Percentiles rank a stretch among this genome's conserved stretches.
Evolutionary conservation across 768 basidiomycete genomes (phyloP).

Genomic region (Lentinula sp.): DNA sequence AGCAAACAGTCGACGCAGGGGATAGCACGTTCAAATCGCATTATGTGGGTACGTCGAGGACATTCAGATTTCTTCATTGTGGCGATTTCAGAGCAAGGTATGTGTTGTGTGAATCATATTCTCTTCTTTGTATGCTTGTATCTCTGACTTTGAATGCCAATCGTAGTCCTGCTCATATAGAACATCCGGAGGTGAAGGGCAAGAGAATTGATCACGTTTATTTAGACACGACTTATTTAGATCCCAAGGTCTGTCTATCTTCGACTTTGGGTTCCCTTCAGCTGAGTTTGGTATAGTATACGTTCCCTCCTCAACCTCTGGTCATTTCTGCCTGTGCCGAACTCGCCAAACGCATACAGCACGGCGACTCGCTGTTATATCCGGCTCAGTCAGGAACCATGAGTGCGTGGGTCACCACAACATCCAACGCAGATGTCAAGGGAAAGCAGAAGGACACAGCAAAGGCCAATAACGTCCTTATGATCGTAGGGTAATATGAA

Average conservation of each 20-base stretch:
- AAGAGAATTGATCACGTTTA: conserved; percentile 86
- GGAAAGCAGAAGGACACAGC: conserved; percentile 28
- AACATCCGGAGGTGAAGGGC: conserved; percentile 78
- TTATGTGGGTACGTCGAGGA: conserved; percentile 59
- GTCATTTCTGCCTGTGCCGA: conserved; percentile 92
- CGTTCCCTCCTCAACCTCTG: conserved; percentile 91
- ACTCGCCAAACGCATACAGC: conserved; percentile 55
- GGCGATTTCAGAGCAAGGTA: conserved; percentile 82
- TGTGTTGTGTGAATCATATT: neutral
- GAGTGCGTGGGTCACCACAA: conserved; percentile 40
- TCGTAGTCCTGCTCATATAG: conserved; percentile 66
- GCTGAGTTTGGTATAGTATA: conserved; percentile 42
- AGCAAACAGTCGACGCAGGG: conserved; percentile 83
- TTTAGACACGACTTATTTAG: conserved; percentile 93
- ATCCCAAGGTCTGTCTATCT: conserved; percentile 56
- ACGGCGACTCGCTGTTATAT: conserved; percentile 28
- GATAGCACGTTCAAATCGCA: conserved; percentile 72
- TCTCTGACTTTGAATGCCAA: neutral
- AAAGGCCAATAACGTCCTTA: conserved; percentile 32
- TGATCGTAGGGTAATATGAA: conserved; percentile 64
- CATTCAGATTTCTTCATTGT: conserved; percentile 91
- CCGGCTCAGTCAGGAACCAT: conserved; percentile 29
- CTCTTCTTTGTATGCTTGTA: neutral
- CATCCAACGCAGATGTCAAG: conserved; percentile 9
- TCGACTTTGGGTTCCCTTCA: neutral